Percentiles rank a stretch among this genome's conserved stretches.
Conservation (phyloP, 2,329 filamentous ascomycete species). For the Bipolaris bicolor region DNA sequence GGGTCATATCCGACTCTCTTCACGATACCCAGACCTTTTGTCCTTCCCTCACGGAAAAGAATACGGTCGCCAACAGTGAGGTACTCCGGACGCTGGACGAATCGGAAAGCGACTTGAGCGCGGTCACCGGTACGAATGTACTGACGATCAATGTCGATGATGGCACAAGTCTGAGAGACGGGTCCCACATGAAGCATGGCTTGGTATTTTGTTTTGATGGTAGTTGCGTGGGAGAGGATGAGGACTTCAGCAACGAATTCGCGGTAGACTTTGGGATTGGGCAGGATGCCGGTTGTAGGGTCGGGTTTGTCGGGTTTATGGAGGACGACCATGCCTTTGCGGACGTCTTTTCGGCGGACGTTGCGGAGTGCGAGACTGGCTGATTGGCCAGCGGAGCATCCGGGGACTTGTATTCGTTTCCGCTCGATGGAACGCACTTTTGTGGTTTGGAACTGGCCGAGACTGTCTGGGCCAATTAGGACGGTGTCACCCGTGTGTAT, state of each 20-base stretch:
- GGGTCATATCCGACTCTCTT: constrained; percentile 89
- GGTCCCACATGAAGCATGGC: constrained; percentile 97
- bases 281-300: constrained; percentile 41
- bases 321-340: constrained; percentile 97
- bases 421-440: constrained; percentile 91
- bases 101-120: constrained; percentile 92
- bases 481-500: constrained; percentile 90
- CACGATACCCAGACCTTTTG: constrained; percentile 93
- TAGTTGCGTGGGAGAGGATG: constrained; percentile 93
- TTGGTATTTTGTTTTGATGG: constrained; percentile 95
- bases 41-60: constrained; percentile 91
- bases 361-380: constrained; percentile 90
- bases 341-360: constrained; percentile 85
- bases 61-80: constrained; percentile 86
- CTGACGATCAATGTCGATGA: constrained; percentile 96
- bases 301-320: constrained; percentile 76
- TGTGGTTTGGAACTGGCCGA: constrained; percentile 88
- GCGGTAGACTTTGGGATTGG: constrained; percentile 59
- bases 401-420: constrained; percentile 87
- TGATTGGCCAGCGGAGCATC: constrained; percentile 88
- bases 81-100: constrained; percentile 93
- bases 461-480: constrained; percentile 84
- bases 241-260: constrained; percentile 75
- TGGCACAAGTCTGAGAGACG: constrained; percentile 92
- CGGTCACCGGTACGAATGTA: constrained; percentile 94